Conservation (phyloP, 441 rosid genomes). For the Erodium moschatum region DNA sequence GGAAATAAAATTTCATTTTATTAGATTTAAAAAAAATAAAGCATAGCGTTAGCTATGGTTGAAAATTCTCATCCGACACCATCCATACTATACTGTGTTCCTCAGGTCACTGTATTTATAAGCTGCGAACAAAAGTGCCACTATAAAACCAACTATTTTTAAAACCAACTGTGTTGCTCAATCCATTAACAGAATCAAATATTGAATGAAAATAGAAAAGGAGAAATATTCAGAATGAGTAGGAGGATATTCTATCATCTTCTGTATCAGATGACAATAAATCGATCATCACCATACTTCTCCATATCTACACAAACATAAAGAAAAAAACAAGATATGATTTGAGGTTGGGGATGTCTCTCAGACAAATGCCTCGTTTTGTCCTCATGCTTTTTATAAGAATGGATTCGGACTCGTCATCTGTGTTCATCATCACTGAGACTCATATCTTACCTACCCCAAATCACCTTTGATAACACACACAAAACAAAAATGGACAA, state of each 20-base stretch:
- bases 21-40: too few species aligned
- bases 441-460: slow-evolving; percentile 19
- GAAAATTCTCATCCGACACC: too few species aligned
- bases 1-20: too few species aligned
- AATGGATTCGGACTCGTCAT: slow-evolving; percentile 97
- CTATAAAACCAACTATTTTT: too few species aligned
- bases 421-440: slow-evolving; percentile 68
- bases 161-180: too few species aligned
- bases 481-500: background rate
- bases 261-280: slow-evolving; percentile 33
- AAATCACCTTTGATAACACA: background rate
- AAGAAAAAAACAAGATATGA: too few species aligned
- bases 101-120: too few species aligned
- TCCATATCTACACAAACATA: background rate
- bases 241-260: slow-evolving; percentile 49
- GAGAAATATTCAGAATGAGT: slow-evolving; percentile 54
- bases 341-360: slow-evolving; percentile 25
- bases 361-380: slow-evolving; percentile 92
- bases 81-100: too few species aligned
- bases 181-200: too few species aligned
- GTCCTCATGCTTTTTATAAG: slow-evolving; percentile 56
- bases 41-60: too few species aligned
- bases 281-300: slow-evolving; percentile 42
- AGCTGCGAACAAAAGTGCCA: too few species aligned
- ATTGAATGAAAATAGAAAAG: too few species aligned